Base-by-base conservation (phyloP, 2,329 filamentous ascomycete species). In the Zasmidium citrigriseum region DNA sequence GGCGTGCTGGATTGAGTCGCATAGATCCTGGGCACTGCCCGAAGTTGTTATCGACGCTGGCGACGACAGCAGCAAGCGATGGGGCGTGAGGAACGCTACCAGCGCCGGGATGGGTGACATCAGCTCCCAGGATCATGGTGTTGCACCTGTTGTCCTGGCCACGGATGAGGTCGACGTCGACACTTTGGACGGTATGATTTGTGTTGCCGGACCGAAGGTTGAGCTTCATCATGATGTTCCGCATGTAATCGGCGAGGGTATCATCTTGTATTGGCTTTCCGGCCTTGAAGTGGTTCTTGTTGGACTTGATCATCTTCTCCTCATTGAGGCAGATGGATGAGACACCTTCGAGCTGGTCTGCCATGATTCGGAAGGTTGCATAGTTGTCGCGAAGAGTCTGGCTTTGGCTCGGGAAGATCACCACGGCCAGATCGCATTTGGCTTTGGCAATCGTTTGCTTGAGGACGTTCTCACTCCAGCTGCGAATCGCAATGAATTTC, bases 11-110 rank as follows among this genome's bases (percentile, higher is more conserved):
- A 29, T 79, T 75, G 1, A 74, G 57, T 1, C 75, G 64, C 57
- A 77, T 68, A 0, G 71, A 75, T 1, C 74, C 76, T 0, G 72
- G 68, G 41, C 68, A 79, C 14, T 68, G 69, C 0, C 63, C 64
- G 14, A 67, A 72, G 1, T 59, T 18, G 0, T 57, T 20, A 46
- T 79, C 75, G 4, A 73, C 58, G 27, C 72, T 77, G 4, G 73
- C 77, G 10, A 79, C 78, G 1, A 80, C 66, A 2, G 72, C 71
- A 1, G 77, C 76, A 16, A 80, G 72, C 0, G 75, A 78, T 0
- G 77, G 77, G 0, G 64, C 67, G 11, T 66, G 67, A 2, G 27
- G 5, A 1, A 69, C 20, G 2, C 67, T 55, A 1, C 59, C 64
- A 1, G 55, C 25, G 1, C 65, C 65, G 0, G 78, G 75, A 60